Conservation (phyloP, 225 moss, liverwort and hornwort genomes). For the Ulota crispa region DNA sequence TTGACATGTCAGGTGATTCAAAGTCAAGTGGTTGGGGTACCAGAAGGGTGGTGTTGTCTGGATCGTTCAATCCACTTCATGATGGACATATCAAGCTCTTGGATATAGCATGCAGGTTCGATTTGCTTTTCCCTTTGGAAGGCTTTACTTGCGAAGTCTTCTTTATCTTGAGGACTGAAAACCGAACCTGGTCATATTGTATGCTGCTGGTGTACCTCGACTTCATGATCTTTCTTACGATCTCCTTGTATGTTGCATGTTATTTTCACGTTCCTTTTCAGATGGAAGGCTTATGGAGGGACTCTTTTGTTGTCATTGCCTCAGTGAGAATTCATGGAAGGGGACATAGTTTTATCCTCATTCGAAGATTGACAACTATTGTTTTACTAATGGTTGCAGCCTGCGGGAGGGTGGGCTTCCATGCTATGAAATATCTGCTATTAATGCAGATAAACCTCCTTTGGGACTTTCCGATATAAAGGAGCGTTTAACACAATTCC, state of each 20-base stretch:
- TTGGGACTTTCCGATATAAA: slow-evolving; percentile 59
- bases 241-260: background rate
- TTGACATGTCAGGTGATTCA: slow-evolving; percentile 28
- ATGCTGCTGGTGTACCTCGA: background rate
- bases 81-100: slow-evolving; percentile 78
- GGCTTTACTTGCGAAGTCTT: background rate
- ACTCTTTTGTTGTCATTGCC: background rate
- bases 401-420: slow-evolving; percentile 80
- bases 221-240: background rate
- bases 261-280: background rate
- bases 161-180: background rate
- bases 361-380: slow-evolving; percentile 2
- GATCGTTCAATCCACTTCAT: slow-evolving; percentile 88
- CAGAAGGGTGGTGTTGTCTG: slow-evolving; percentile 70
- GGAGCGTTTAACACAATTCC: slow-evolving; percentile 68
- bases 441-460: slow-evolving; percentile 98
- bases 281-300: background rate
- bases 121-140: background rate
- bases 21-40: slow-evolving; percentile 24
- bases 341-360: background rate
- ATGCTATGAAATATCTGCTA: slow-evolving; percentile 85
- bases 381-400: slow-evolving; percentile 46
- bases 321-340: slow-evolving; percentile 4
- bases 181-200: background rate
- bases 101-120: slow-evolving; percentile 74